A percentile compares a stretch with the other conserved stretches of the same genome.
Conservation (phyloP, 768 basidiomycete genomes). For the Leucosporidium yakuticum region DNA sequence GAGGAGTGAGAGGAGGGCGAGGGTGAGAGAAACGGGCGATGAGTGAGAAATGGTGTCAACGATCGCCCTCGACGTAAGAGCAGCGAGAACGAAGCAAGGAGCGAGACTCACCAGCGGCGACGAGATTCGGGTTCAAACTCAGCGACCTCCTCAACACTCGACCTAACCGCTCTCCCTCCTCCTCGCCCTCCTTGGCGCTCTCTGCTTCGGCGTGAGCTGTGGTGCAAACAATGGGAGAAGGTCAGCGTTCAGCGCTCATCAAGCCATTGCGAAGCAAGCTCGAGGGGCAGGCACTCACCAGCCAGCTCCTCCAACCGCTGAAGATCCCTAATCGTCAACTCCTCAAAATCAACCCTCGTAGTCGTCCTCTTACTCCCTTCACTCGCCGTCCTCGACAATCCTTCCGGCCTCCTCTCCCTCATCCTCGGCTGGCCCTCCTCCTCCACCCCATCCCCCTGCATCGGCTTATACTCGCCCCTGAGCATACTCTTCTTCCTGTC, state of each 20-base stretch:
- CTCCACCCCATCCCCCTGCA: constrained; percentile 68
- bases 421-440: constrained; percentile 50
- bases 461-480: constrained; percentile 82
- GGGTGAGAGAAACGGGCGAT: too few relatives aligned
- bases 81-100: too few relatives aligned
- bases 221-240: too few relatives aligned
- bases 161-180: constrained; percentile 57
- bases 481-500: constrained; percentile 84
- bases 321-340: constrained; percentile 87
- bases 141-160: constrained; percentile 30
- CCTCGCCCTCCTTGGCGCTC: constrained; percentile 69
- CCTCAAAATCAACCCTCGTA: constrained; percentile 60
- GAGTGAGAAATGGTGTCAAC: background rate
- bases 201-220: constrained; percentile 66
- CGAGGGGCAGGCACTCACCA: too few relatives aligned
- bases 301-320: constrained; percentile 84
- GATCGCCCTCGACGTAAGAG: too few relatives aligned
- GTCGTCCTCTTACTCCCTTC: constrained; percentile 63
- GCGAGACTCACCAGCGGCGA: constrained; percentile 21
- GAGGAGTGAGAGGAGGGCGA: too few relatives aligned
- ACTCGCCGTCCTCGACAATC: constrained; percentile 49
- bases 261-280: too few relatives aligned
- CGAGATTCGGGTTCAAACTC: constrained; percentile 32
- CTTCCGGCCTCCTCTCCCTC: background rate
- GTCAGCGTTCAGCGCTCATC: too few relatives aligned